Conservation (phyloP, 768 basidiomycete species). For the Mycena amicta region DNA sequence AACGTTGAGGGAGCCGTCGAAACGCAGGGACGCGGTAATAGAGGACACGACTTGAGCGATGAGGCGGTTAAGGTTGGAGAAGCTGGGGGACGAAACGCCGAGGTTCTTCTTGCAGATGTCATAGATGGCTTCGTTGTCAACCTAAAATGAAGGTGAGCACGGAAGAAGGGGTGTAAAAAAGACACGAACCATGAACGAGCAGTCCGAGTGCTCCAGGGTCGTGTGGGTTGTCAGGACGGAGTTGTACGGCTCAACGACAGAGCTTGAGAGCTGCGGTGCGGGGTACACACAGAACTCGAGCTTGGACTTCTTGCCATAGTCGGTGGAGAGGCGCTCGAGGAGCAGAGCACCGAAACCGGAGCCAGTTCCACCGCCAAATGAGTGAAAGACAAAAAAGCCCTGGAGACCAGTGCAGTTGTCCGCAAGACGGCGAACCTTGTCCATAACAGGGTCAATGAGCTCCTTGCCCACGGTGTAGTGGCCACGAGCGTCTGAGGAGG, state of each 20-base stretch:
- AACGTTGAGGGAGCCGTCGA: constrained; percentile 96
- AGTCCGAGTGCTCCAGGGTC: constrained; percentile 99
- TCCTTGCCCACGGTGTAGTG: constrained; percentile 99
- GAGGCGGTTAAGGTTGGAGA: constrained; percentile 92
- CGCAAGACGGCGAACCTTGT: constrained; percentile 93
- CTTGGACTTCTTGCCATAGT: constrained; percentile 99
- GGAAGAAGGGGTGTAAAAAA: constrained; percentile 1
- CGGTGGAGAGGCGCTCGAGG: constrained; percentile 93
- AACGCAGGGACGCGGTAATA: constrained; percentile 94
- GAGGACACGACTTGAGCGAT: constrained; percentile 99
- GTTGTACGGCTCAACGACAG: constrained; percentile 99
- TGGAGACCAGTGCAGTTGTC: constrained; percentile 98
- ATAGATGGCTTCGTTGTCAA: constrained; percentile 99
- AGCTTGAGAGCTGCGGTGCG: constrained; percentile 90
- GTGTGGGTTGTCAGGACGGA: constrained; percentile 97
- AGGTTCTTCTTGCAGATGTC: constrained; percentile 99
- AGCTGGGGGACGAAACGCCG: constrained; percentile 81
- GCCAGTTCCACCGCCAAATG: constrained; percentile 99
- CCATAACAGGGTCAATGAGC: constrained; percentile 95
- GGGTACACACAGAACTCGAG: constrained; percentile 98
- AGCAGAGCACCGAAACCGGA: constrained; percentile 98
- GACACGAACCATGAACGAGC: constrained; percentile 90
- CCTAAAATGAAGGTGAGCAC: constrained; percentile 42
- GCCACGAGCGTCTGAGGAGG: constrained; percentile 84
- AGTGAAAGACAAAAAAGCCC: constrained; percentile 99